Evolutionary conservation across 164 flowering plant genomes (phyloP).

Genomic region (Sedum album): DNA sequence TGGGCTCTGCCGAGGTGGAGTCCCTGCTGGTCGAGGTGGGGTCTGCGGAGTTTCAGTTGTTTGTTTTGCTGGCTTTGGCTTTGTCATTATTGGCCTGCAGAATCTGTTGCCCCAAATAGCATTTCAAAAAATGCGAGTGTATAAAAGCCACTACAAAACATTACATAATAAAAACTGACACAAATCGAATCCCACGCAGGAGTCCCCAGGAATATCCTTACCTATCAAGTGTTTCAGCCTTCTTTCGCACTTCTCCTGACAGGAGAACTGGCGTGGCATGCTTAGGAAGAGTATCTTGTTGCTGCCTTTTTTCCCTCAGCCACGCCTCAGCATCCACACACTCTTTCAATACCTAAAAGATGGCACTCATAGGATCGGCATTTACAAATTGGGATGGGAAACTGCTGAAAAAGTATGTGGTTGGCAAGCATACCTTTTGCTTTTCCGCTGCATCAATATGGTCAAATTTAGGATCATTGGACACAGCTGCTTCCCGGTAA

Average conservation of each 20-base stretch:
- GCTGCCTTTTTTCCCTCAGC: slow-evolving; percentile 82
- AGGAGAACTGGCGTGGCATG: slow-evolving; percentile 58
- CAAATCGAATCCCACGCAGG: not conserved
- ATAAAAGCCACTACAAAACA: not conserved
- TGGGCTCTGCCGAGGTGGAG: slow-evolving; percentile 27
- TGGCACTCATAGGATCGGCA: not conserved
- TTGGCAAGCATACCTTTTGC: slow-evolving; percentile 52
- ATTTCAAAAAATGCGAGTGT: not conserved
- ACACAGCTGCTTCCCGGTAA: slow-evolving; percentile 81
- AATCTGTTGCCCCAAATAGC: slow-evolving; percentile 36
- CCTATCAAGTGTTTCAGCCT: slow-evolving; percentile 90
- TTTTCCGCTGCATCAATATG: slow-evolving; percentile 81
- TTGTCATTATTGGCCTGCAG: slow-evolving; percentile 77
- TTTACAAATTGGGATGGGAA: not conserved
- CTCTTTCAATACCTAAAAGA: slow-evolving; percentile 64
- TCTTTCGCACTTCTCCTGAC: slow-evolving; percentile 66
- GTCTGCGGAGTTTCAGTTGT: slow-evolving; percentile 27
- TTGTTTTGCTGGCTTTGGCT: slow-evolving; percentile 69
- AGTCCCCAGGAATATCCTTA: slow-evolving; percentile 15
- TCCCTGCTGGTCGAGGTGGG: not conserved
- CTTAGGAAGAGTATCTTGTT: slow-evolving; percentile 77
- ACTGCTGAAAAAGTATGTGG: not conserved
- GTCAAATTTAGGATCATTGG: slow-evolving; percentile 78
- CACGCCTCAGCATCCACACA: slow-evolving; percentile 88
- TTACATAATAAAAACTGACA: not conserved